Evolutionary conservation across 2,329 filamentous ascomycete genomes (phyloP).

Genomic region (Nothopassalora personata): DNA sequence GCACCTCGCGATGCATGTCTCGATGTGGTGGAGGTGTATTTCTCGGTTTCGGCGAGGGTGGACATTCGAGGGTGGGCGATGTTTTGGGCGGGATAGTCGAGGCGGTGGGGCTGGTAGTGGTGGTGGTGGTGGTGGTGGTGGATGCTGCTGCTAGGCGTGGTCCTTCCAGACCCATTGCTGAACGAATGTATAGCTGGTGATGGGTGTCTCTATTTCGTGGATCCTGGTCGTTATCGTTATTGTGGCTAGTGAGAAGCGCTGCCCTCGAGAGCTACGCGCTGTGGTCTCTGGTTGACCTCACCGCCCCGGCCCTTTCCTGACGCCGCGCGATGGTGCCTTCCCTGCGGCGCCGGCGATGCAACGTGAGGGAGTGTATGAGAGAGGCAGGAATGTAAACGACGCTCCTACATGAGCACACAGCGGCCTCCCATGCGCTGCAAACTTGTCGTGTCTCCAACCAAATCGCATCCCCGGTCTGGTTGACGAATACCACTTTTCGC

Average conservation of each 20-base stretch:
- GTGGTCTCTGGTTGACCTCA: background rate
- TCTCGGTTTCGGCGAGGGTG: slow-evolving; percentile 7
- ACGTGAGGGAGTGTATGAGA: background rate
- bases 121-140: slow-evolving; percentile 2
- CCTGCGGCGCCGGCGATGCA: background rate
- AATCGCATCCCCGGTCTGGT: background rate
- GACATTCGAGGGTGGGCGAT: slow-evolving; percentile 7
- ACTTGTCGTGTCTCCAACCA: background rate
- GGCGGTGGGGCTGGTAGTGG: slow-evolving; percentile 2
- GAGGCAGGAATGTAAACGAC: background rate
- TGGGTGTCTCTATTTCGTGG: background rate
- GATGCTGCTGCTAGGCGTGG: background rate
- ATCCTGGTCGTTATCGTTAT: background rate
- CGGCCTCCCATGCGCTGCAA: background rate
- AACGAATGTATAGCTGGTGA: background rate
- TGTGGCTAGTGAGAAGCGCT: background rate
- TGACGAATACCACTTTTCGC: background rate
- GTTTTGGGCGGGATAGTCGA: slow-evolving; percentile 9
- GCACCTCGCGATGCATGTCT: slow-evolving; percentile 11
- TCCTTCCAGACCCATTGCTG: background rate
- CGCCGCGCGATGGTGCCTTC: background rate
- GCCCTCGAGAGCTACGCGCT: background rate
- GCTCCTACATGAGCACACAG: background rate
- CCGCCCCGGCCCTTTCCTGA: background rate
- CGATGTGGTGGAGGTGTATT: slow-evolving; percentile 20